These are phyloP conservation scores for Astrocystis sublimbata DNA, from an alignment of 495 filamentous ascomycete genomes.

Conservation along the genomic window DNA sequence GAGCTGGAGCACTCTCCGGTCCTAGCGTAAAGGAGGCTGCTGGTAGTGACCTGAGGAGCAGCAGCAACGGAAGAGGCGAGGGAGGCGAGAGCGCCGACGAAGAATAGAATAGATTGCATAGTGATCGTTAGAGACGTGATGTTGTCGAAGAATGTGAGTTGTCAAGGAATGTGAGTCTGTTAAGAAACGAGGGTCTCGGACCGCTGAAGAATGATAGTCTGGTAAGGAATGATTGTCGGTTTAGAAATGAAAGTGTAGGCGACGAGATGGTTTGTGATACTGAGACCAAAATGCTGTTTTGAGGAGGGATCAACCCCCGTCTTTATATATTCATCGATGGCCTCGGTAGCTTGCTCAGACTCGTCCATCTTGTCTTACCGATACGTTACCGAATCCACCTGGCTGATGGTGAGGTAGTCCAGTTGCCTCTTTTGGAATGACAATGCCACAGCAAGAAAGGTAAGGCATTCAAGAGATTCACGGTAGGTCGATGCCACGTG, in stretches of 20 bases:
- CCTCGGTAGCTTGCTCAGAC: constrained; percentile 6
- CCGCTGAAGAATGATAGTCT: constrained; percentile 8
- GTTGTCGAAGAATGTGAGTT: constrained; percentile 12
- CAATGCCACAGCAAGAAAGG: constrained; percentile 1
- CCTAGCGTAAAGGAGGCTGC: constrained; percentile 8
- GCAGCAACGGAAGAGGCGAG: constrained; percentile 12
- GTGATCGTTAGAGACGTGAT: constrained; percentile 12
- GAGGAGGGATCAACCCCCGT: constrained; percentile 10
- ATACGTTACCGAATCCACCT: constrained; percentile 6
- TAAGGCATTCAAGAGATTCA: too few relatives aligned
- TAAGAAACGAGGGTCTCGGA: constrained; percentile 8
- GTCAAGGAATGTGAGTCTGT: constrained; percentile 5
- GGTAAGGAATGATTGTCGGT: constrained; percentile 10
- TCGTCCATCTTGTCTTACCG: constrained; percentile 6
- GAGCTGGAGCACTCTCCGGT: constrained; percentile 10
- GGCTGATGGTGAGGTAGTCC: constrained; percentile 8
- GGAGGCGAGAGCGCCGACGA: constrained; percentile 13
- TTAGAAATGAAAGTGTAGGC: constrained; percentile 7
- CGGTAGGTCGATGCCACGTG: too few relatives aligned
- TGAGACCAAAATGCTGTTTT: constrained; percentile 12
- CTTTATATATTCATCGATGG: constrained; percentile 14
- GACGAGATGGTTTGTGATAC: too few relatives aligned
- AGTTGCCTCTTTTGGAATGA: constrained; percentile 6
- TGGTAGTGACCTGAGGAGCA: constrained; percentile 7
- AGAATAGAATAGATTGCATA: constrained; percentile 15